Evolutionary conservation across 257 asterid genomes (phyloP).

Genomic region (Schizonepeta tenuifolia): DNA sequence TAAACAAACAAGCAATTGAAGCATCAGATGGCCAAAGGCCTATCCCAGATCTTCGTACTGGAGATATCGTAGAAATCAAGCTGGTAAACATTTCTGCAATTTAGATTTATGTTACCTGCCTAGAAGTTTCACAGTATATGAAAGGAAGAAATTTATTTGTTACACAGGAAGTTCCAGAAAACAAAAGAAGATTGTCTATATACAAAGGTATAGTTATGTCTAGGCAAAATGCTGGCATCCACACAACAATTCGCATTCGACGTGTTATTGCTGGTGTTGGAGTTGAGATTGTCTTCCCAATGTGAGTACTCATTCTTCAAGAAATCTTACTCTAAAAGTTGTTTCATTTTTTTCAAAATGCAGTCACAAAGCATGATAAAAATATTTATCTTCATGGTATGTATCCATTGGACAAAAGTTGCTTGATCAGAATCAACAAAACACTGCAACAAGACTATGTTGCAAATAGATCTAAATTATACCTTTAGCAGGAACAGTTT

Average conservation of each 20-base stretch:
- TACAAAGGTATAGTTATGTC: conserved; percentile 92
- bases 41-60: conserved; percentile 82
- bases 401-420: background rate
- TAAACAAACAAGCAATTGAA: conserved; percentile 79
- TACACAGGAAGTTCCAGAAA: conserved; percentile 84
- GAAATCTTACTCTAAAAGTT: background rate
- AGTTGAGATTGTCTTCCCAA: conserved; percentile 93
- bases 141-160: conserved; percentile 25
- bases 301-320: conserved; percentile 58
- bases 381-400: conserved; percentile 5
- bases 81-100: conserved; percentile 49
- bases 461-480: background rate
- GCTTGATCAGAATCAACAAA: conserved; percentile 13
- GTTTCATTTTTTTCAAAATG: conserved; percentile 10
- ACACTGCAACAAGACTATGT: background rate
- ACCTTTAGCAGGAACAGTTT: background rate
- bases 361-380: conserved; percentile 13
- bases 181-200: conserved; percentile 70
- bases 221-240: conserved; percentile 94
- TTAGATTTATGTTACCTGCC: conserved; percentile 1
- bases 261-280: conserved; percentile 93
- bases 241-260: conserved; percentile 88
- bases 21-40: conserved; percentile 71
- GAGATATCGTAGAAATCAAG: conserved; percentile 89
- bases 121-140: conserved; percentile 17